Evolutionary conservation across 106 monocot species (phyloP).

Genomic region (Dioscorea alata): DNA sequence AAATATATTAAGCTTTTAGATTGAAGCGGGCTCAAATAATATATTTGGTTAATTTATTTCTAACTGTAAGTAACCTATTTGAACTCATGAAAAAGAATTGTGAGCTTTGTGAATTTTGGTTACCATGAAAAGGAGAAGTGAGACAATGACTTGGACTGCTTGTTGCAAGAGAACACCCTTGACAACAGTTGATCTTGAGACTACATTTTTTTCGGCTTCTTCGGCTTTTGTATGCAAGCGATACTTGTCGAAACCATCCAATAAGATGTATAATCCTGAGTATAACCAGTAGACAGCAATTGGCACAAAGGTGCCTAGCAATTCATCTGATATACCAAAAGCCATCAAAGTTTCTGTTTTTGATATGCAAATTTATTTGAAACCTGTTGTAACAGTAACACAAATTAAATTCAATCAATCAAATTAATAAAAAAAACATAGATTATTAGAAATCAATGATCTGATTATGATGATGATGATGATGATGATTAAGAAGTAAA

Average conservation of each 20-base stretch:
- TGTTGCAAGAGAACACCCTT: conserved; percentile 76
- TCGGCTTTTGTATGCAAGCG: conserved; percentile 61
- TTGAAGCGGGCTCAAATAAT: too few relatives aligned
- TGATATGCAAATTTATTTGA: too few relatives aligned
- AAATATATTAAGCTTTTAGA: too few relatives aligned
- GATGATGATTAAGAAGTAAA: too few relatives aligned
- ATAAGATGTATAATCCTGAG: conserved; percentile 57
- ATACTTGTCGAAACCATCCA: conserved; percentile 37
- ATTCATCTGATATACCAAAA: conserved; percentile 47
- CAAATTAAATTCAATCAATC: too few relatives aligned
- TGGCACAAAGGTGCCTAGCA: conserved; percentile 61
- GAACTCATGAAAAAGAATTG: too few relatives aligned
- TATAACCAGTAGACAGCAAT: conserved; percentile 76
- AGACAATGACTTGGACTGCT: conserved; percentile 48
- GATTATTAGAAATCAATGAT: too few relatives aligned
- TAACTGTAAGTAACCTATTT: too few relatives aligned
- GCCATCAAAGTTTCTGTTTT: conserved; percentile 14
- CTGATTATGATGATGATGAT: too few relatives aligned
- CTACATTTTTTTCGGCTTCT: conserved; percentile 50
- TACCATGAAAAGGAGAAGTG: conserved; percentile 57
- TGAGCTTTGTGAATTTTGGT: neutral
- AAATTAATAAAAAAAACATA: too few relatives aligned
- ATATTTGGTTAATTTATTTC: too few relatives aligned
- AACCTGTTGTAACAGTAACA: too few relatives aligned
- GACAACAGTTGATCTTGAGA: conserved; percentile 45